Conservation (phyloP, 2,329 filamentous ascomycete species). For the Leptosphaerulina australis region DNA sequence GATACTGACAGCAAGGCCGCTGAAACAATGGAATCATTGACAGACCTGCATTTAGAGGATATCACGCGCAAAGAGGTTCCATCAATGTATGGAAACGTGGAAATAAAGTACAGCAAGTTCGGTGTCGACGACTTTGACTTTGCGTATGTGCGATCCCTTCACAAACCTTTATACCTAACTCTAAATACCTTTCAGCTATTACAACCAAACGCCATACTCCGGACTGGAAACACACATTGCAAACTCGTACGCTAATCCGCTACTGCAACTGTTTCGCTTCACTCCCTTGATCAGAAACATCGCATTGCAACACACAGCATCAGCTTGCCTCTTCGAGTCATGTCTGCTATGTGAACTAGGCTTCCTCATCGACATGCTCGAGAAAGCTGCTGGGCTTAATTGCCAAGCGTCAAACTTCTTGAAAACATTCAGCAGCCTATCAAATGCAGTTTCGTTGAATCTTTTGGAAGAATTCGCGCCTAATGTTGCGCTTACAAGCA, state of each 20-base stretch:
- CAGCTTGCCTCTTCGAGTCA: constrained; percentile 77
- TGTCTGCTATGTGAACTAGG: constrained; percentile 94
- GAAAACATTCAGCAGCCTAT: constrained; percentile 83
- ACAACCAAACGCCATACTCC: constrained; percentile 90
- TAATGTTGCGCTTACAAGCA: constrained; percentile 73
- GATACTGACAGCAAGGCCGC: constrained; percentile 39
- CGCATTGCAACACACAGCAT: constrained; percentile 85
- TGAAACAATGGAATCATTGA: constrained; percentile 69
- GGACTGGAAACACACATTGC: constrained; percentile 95
- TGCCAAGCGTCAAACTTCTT: constrained; percentile 96
- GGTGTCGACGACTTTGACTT: constrained; percentile 99
- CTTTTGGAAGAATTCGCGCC: constrained; percentile 84
- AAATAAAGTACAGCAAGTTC: constrained; percentile 99
- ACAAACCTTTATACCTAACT: not conserved
- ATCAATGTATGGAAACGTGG: constrained; percentile 87
- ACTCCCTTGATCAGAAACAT: constrained; percentile 87
- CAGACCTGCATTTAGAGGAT: constrained; percentile 71
- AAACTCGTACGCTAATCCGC: constrained; percentile 93
- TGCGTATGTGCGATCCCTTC: constrained; percentile 60
- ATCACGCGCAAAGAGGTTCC: constrained; percentile 82
- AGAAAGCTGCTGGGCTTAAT: constrained; percentile 91
- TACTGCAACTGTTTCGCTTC: constrained; percentile 90
- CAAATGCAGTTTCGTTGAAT: constrained; percentile 75
- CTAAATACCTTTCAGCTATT: constrained; percentile 66
- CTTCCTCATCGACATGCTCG: constrained; percentile 96